Conservation (phyloP, 1,284 basidiomycete species). For the Trametes sp. region DNA sequence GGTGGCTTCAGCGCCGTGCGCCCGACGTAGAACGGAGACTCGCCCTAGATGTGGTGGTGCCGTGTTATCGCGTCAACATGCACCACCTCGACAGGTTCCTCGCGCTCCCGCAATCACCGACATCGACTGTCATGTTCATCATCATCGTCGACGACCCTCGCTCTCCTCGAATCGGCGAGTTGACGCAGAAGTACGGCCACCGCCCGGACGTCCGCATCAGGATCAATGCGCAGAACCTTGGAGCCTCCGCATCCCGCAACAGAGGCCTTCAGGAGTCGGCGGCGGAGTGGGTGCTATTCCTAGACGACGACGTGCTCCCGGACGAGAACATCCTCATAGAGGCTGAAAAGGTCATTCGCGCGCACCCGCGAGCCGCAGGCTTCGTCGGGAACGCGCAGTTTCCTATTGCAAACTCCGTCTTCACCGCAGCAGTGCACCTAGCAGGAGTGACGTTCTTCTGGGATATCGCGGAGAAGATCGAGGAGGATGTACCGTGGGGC, state of each 20-base stretch:
- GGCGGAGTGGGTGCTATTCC: conserved; percentile 58
- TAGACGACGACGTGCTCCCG: conserved; percentile 65
- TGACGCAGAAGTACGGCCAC: conserved; percentile 46
- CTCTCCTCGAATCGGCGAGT: conserved; percentile 47
- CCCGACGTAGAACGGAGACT: conserved; percentile 45
- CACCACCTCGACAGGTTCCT: conserved; percentile 53
- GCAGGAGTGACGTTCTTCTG: conserved; percentile 68
- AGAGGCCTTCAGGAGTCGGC: conserved; percentile 55
- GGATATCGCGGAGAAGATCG: conserved; percentile 62
- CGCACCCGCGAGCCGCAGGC: conserved; percentile 55
- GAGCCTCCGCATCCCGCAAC: conserved; percentile 59
- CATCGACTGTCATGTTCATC: conserved; percentile 60
- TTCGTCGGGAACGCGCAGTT: conserved; percentile 61
- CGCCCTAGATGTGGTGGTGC: conserved; percentile 62
- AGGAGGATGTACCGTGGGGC: conserved; percentile 63
- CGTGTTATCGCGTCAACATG: conserved; percentile 62
- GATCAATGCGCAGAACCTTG: conserved; percentile 51
- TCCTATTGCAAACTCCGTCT: conserved; percentile 55
- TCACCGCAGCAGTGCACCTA: conserved; percentile 61
- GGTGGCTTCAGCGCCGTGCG: conserved; percentile 45
- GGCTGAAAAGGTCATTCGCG: conserved; percentile 55
- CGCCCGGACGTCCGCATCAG: conserved; percentile 58
- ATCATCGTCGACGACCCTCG: conserved; percentile 63
- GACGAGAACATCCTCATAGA: conserved; percentile 52
- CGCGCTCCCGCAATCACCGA: conserved; percentile 48